These are phyloP conservation scores for Phytophthora sp. DNA, from an alignment of 352 stramenopile species.

Conservation along the genomic window DNA sequence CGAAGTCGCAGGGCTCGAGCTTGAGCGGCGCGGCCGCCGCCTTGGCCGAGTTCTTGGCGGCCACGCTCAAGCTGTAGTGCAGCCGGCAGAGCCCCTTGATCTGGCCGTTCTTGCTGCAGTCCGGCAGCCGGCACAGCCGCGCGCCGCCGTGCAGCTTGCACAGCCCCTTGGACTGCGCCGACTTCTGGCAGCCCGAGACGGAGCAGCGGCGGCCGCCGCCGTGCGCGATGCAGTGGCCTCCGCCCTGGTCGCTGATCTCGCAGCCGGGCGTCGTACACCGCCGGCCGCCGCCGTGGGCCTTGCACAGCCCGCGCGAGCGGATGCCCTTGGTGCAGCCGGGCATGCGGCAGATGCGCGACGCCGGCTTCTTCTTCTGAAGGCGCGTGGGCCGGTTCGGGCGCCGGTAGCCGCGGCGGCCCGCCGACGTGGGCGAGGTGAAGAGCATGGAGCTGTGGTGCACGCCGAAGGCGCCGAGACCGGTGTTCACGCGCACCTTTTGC, in stretches of 20 bases:
- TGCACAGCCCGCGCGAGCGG: constrained; percentile 83
- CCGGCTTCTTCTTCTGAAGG: constrained; percentile 60
- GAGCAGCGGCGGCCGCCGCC: constrained; percentile 71
- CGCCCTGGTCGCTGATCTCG: constrained; percentile 86
- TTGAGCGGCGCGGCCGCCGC: constrained; percentile 6
- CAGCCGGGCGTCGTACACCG: constrained; percentile 80
- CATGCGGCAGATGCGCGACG: constrained; percentile 80
- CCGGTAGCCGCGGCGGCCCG: constrained; percentile 21
- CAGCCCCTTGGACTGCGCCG: constrained; percentile 78
- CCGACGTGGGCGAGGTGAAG: constrained; percentile 31
- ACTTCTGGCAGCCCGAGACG: constrained; percentile 76
- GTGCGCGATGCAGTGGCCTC: constrained; percentile 83
- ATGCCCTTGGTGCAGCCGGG: constrained; percentile 82
- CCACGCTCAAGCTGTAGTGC: constrained; percentile 64
- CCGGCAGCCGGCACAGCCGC: constrained; percentile 65
- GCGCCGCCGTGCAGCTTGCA: constrained; percentile 88
- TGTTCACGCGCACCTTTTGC: constrained; percentile 25
- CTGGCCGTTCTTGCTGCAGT: constrained; percentile 86
- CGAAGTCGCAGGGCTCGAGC: constrained; percentile 31
- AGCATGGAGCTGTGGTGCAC: constrained; percentile 29
- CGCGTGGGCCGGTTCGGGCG: constrained; percentile 21
- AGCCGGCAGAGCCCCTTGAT: constrained; percentile 79
- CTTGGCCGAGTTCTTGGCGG: constrained; percentile 21
- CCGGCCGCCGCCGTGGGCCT: constrained; percentile 82
- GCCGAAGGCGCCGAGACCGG: constrained; percentile 12